Conservation (phyloP, 2,329 filamentous ascomycete genomes). For the Xylaria multiplex region DNA sequence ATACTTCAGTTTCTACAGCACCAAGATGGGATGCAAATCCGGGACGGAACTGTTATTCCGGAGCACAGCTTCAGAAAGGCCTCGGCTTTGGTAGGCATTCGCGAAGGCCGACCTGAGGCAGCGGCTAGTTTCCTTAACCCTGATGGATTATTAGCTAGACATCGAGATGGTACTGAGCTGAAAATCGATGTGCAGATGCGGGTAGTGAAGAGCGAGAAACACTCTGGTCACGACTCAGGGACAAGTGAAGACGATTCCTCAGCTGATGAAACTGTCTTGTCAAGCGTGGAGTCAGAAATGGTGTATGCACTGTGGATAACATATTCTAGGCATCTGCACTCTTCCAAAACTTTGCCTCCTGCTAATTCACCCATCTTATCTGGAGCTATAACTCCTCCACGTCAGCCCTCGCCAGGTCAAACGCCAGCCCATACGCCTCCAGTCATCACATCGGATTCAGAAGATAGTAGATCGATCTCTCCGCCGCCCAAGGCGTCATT, state of each 20-base stretch:
- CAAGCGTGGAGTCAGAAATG: slow-evolving; percentile 72
- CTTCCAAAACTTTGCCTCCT: slow-evolving; percentile 68
- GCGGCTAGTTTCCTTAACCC: slow-evolving; percentile 83
- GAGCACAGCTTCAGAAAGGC: slow-evolving; percentile 96
- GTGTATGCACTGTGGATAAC: slow-evolving; percentile 98
- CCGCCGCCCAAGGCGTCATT: slow-evolving; percentile 56
- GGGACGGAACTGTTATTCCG: slow-evolving; percentile 95
- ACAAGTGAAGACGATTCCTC: slow-evolving; percentile 49
- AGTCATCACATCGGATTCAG: slow-evolving; percentile 65
- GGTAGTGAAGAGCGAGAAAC: slow-evolving; percentile 88
- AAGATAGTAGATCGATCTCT: slow-evolving; percentile 55
- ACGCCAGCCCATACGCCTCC: slow-evolving; percentile 67
- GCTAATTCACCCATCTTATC: slow-evolving; percentile 69
- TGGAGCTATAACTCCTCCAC: slow-evolving; percentile 75
- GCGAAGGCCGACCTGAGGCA: slow-evolving; percentile 83
- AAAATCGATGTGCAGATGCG: slow-evolving; percentile 97
- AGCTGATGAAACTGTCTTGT: slow-evolving; percentile 55
- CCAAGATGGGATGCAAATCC: slow-evolving; percentile 83
- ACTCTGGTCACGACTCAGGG: slow-evolving; percentile 51
- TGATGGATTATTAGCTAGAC: slow-evolving; percentile 83
- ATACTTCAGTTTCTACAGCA: slow-evolving; percentile 83
- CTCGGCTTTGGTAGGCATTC: slow-evolving; percentile 81
- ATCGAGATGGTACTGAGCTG: slow-evolving; percentile 90
- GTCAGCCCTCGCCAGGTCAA: slow-evolving; percentile 82
- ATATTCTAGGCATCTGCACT: slow-evolving; percentile 92